Evolutionary conservation across 2,329 filamentous ascomycete genomes (phyloP).

Genomic region (Reticulascus tulasneorum): DNA sequence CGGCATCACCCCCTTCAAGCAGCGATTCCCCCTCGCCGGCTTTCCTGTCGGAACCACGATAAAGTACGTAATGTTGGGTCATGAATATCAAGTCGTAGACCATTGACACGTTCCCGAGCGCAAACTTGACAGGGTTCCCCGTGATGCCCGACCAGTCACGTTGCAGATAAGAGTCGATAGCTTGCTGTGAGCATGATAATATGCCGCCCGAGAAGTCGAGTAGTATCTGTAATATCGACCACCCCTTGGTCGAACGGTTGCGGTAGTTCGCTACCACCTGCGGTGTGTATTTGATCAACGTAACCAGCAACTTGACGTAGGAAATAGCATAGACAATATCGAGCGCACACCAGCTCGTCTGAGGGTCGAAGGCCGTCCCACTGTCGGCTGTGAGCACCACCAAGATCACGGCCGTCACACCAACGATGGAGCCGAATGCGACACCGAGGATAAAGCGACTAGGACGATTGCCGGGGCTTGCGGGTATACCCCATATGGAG

Average conservation of each 20-base stretch:
- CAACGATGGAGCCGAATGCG: slow-evolving; percentile 62
- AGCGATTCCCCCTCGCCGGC: slow-evolving; percentile 14
- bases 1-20: slow-evolving; percentile 10
- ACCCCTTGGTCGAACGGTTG: slow-evolving; percentile 80
- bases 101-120: slow-evolving; percentile 79
- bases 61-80: slow-evolving; percentile 81
- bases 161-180: slow-evolving; percentile 80
- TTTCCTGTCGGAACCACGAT: slow-evolving; percentile 32
- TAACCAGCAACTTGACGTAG: slow-evolving; percentile 86
- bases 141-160: slow-evolving; percentile 86
- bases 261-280: slow-evolving; percentile 80
- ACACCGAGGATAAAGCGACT: slow-evolving; percentile 64
- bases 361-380: too few species aligned
- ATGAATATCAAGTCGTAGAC: slow-evolving; percentile 86
- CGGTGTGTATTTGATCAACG: slow-evolving; percentile 88
- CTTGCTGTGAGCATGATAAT: slow-evolving; percentile 75
- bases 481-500: slow-evolving; percentile 73
- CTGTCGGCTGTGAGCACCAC: slow-evolving; percentile 35
- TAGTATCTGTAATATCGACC: slow-evolving; percentile 81
- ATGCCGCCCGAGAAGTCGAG: slow-evolving; percentile 80
- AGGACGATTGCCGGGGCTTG: slow-evolving; percentile 50
- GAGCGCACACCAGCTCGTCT: slow-evolving; percentile 55
- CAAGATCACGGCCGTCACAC: slow-evolving; percentile 48
- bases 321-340: slow-evolving; percentile 67
- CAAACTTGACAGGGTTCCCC: slow-evolving; percentile 88